Evolutionary conservation across 2,329 filamentous ascomycete genomes (phyloP).

Genomic region (Rhynchosporium secalis): DNA sequence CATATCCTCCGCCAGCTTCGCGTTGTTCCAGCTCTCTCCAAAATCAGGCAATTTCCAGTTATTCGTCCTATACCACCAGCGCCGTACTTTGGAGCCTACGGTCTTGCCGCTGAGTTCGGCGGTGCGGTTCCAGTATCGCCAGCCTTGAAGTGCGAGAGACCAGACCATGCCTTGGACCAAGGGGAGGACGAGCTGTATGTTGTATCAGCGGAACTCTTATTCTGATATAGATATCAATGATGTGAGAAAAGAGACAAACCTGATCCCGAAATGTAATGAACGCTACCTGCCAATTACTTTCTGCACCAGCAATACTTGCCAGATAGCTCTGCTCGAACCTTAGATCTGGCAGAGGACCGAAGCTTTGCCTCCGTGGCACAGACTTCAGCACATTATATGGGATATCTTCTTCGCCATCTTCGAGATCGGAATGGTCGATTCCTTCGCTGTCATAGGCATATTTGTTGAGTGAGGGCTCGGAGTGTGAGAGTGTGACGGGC

Average conservation of each 20-base stretch:
- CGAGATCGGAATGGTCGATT: slow-evolving; percentile 45
- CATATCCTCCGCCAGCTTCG: slow-evolving; percentile 42
- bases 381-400: slow-evolving; percentile 64
- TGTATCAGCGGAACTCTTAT: slow-evolving; percentile 9
- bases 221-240: neutral
- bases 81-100: slow-evolving; percentile 72
- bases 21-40: slow-evolving; percentile 28
- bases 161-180: slow-evolving; percentile 86
- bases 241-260: slow-evolving; percentile 48
- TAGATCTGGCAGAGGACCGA: slow-evolving; percentile 77
- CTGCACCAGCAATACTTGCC: slow-evolving; percentile 77
- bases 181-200: slow-evolving; percentile 72
- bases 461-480: slow-evolving; percentile 37
- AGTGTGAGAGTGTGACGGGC: slow-evolving; percentile 51
- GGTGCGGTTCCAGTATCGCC: slow-evolving; percentile 85
- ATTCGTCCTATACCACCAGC: slow-evolving; percentile 96
- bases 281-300: slow-evolving; percentile 75
- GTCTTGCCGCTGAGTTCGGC: slow-evolving; percentile 75
- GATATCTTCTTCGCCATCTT: slow-evolving; percentile 62
- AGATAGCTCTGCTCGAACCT: slow-evolving; percentile 98
- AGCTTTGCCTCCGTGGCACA: slow-evolving; percentile 51
- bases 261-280: slow-evolving; percentile 90
- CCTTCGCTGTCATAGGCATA: slow-evolving; percentile 43
- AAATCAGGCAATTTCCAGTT: slow-evolving; percentile 72
- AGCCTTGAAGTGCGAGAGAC: slow-evolving; percentile 80